Conservation (phyloP, 768 basidiomycete species). For the Hericium coralloides region DNA sequence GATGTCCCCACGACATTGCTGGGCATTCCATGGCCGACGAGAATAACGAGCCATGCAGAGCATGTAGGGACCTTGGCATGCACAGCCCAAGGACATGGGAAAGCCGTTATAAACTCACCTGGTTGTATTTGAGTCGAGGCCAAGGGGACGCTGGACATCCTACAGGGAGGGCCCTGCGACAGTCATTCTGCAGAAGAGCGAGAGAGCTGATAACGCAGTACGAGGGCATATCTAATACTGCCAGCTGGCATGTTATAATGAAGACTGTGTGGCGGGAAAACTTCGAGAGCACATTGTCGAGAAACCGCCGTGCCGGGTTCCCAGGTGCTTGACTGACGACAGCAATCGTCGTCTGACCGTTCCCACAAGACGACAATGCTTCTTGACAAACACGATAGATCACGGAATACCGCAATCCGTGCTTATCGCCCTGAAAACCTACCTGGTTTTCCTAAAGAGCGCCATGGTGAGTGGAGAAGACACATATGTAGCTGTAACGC, state of each 20-base stretch:
- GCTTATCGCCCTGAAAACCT: too few relatives aligned
- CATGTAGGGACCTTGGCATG: background rate
- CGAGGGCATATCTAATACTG: background rate
- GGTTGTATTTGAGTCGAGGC: background rate
- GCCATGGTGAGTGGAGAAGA: background rate
- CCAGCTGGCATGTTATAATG: slow-evolving; percentile 7
- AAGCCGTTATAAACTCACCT: background rate
- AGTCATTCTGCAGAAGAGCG: background rate
- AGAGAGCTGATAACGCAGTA: slow-evolving; percentile 2
- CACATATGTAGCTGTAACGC: background rate
- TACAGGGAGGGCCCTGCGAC: background rate
- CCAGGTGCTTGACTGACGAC: background rate
- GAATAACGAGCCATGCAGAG: background rate
- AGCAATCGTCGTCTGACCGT: background rate
- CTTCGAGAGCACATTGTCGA: background rate
- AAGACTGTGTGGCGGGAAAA: slow-evolving; percentile 1
- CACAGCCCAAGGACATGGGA: background rate
- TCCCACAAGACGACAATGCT: slow-evolving; percentile 4
- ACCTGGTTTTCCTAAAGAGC: too few relatives aligned
- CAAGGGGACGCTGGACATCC: background rate
- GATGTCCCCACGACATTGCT: too few relatives aligned
- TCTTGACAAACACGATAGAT: background rate
- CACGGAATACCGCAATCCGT: too few relatives aligned
- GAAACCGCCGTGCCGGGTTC: slow-evolving; percentile 1
- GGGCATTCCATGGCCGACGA: background rate